A percentile compares a stretch with the other conserved stretches of the same genome.
Evolutionary conservation across 2,329 filamentous ascomycete species (phyloP).

Genomic region (Bipolaris sorokiniana): DNA sequence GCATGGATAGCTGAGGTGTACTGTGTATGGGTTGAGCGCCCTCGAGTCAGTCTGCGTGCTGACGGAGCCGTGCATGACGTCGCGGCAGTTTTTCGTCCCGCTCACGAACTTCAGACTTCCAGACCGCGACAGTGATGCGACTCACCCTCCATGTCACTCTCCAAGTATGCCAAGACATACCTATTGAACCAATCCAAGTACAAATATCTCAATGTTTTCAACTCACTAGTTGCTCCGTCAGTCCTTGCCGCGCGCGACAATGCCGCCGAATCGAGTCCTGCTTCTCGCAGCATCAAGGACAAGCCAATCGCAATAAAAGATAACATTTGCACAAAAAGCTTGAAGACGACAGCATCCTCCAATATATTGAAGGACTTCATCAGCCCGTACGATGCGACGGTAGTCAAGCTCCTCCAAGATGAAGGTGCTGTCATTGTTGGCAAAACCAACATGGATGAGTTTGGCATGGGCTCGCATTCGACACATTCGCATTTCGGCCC

Average conservation of each 20-base stretch:
- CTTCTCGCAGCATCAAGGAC: not conserved
- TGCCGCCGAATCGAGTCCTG: constrained; percentile 19
- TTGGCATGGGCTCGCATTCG: constrained; percentile 91
- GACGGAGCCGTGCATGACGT: constrained; percentile 19
- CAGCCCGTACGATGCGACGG: constrained; percentile 82
- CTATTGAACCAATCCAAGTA: constrained; percentile 43
- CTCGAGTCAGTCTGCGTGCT: constrained; percentile 6
- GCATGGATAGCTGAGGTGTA: not conserved
- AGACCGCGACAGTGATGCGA: constrained; percentile 26
- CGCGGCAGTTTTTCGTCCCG: constrained; percentile 18
- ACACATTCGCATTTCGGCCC: constrained; percentile 70
- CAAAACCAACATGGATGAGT: constrained; percentile 95
- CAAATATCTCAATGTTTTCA: constrained; percentile 49
- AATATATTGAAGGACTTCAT: constrained; percentile 69
- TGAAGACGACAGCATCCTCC: constrained; percentile 81
- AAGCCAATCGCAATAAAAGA: constrained; percentile 55
- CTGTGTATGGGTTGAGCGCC: not conserved
- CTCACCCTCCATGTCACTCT: constrained; percentile 47
- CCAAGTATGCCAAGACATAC: constrained; percentile 45
- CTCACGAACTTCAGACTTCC: constrained; percentile 10
- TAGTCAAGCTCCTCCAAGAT: constrained; percentile 70
- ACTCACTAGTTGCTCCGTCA: constrained; percentile 31
- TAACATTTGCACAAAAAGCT: constrained; percentile 56
- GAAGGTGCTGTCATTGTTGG: constrained; percentile 70
- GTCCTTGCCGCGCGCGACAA: constrained; percentile 31